Conservation (phyloP, 176 grass and related monocot genomes). For the Hyparrhenia diplandra region DNA sequence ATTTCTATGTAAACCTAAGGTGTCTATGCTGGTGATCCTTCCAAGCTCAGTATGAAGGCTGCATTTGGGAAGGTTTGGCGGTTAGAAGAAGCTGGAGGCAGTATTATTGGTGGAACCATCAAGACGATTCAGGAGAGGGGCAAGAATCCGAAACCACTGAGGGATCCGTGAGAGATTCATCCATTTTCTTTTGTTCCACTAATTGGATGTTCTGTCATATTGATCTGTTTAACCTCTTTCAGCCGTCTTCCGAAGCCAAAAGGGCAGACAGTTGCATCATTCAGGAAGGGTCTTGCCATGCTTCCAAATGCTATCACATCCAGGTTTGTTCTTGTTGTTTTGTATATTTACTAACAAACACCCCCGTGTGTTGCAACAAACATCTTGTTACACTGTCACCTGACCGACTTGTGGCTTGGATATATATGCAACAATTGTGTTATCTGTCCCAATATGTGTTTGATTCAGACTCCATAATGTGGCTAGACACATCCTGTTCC, state of each 20-base stretch:
- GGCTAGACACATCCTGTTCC: neutral
- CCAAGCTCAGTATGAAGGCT: slow-evolving; percentile 93
- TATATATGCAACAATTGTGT: neutral
- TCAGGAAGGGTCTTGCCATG: slow-evolving; percentile 83
- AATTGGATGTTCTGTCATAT: neutral
- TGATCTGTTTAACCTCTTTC: slow-evolving; percentile 13
- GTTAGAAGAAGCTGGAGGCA: slow-evolving; percentile 74
- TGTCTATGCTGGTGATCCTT: slow-evolving; percentile 90
- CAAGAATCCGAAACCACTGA: slow-evolving; percentile 52
- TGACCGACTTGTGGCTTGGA: neutral
- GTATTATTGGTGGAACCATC: slow-evolving; percentile 89
- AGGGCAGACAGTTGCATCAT: slow-evolving; percentile 96
- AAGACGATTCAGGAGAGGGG: slow-evolving; percentile 84
- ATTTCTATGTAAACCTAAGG: slow-evolving; percentile 32
- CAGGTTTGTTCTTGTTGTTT: slow-evolving; percentile 40
- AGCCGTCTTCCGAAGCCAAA: slow-evolving; percentile 77
- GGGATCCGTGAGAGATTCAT: slow-evolving; percentile 65
- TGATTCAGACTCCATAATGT: neutral
- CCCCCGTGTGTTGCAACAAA: neutral
- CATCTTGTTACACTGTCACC: neutral
- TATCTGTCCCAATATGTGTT: neutral
- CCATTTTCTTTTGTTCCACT: neutral
- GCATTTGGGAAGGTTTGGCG: slow-evolving; percentile 94
- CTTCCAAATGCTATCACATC: slow-evolving; percentile 88
- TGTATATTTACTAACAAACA: neutral